phyloP scores from a whole-genome alignment of 2,329 filamentous ascomycete species.

The Trichoderma sp. region DNA sequence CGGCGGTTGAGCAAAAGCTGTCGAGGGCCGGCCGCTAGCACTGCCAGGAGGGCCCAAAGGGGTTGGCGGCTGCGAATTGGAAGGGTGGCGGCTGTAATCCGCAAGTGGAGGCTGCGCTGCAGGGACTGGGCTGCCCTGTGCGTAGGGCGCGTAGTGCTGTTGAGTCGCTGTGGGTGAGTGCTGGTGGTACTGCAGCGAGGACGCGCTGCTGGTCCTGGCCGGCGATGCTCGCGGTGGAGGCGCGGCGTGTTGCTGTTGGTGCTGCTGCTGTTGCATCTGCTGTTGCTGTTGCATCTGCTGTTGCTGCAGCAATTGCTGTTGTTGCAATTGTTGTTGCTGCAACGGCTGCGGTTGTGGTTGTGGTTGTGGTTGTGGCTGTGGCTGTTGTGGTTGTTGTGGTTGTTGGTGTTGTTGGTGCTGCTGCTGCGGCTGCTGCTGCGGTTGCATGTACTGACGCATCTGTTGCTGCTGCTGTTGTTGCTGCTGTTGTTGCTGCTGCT shows the following conservation, averaged over 20 bases:
- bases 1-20: constrained; percentile 45
- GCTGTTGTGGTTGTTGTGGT: constrained; percentile 52
- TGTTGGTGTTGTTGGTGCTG: constrained; percentile 46
- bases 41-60: constrained; percentile 49
- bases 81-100: constrained; percentile 45
- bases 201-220: constrained; percentile 40
- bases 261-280: background rate
- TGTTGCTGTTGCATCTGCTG: constrained; percentile 28
- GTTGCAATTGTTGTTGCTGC: constrained; percentile 28
- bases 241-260: constrained; percentile 31
- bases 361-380: constrained; percentile 22
- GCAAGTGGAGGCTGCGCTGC: constrained; percentile 42
- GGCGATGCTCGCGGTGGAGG: constrained; percentile 42
- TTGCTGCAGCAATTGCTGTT: constrained; percentile 16
- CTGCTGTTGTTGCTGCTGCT: background rate
- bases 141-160: constrained; percentile 50
- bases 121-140: constrained; percentile 52
- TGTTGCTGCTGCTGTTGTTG: constrained; percentile 20
- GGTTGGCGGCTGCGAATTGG: constrained; percentile 49
- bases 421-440: constrained; percentile 32
- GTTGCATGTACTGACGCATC: background rate
- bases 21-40: constrained; percentile 43
- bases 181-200: constrained; percentile 48
- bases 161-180: constrained; percentile 52
- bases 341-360: constrained; percentile 27